Evolutionary conservation across 1,284 basidiomycete genomes (phyloP).

Genomic region (Microbotryum silenes-acaulis): DNA sequence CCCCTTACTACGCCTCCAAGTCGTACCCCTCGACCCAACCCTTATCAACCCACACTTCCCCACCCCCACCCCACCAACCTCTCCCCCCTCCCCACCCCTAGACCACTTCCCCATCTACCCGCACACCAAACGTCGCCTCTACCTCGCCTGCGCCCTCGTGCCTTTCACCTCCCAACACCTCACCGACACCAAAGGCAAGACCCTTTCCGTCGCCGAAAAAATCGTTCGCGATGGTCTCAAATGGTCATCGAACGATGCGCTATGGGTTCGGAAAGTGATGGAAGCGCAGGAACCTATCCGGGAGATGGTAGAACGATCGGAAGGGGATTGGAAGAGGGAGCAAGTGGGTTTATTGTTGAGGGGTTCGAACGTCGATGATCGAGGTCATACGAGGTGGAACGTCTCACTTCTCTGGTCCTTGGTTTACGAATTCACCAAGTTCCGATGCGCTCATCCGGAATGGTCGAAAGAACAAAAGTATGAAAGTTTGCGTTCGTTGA

Average conservation of each 20-base stretch:
- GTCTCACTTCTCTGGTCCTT: constrained; percentile 23
- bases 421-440: constrained; percentile 12
- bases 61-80: constrained; percentile 4
- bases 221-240: constrained; percentile 75
- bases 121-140: constrained; percentile 54
- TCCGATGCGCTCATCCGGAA: too few relatives aligned
- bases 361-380: background rate
- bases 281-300: constrained; percentile 9
- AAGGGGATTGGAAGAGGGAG: background rate
- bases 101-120: constrained; percentile 11
- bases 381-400: constrained; percentile 21
- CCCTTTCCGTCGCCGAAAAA: constrained; percentile 54
- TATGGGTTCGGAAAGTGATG: constrained; percentile 10
- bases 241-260: constrained; percentile 8
- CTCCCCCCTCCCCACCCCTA: background rate
- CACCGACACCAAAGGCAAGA: constrained; percentile 55
- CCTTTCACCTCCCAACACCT: constrained; percentile 54
- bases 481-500: too few relatives aligned
- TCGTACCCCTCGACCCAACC: constrained; percentile 2
- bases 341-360: constrained; percentile 9
- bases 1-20: constrained; percentile 12
- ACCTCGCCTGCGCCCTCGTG: constrained; percentile 50
- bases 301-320: constrained; percentile 1
- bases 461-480: too few relatives aligned
- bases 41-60: background rate